Percentiles rank a stretch among this genome's conserved stretches.
phyloP scores from a whole-genome alignment of 148 eudicot genomes.

The Rhododendron henanense region DNA sequence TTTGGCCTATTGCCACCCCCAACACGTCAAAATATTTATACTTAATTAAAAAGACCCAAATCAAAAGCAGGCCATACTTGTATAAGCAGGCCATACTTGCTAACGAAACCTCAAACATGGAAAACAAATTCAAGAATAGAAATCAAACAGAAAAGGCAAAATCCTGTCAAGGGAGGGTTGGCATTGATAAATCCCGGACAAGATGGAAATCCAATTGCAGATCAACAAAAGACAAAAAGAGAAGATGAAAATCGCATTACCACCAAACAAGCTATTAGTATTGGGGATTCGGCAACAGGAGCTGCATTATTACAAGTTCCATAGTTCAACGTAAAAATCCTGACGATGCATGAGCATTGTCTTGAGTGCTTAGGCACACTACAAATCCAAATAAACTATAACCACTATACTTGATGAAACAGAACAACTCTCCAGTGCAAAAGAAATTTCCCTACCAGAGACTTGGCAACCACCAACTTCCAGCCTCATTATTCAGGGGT shows the following conservation, averaged over 20 bases:
- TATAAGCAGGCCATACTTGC: no score
- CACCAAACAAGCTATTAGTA: not conserved
- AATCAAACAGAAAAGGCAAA: not conserved
- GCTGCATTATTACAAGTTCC: not conserved
- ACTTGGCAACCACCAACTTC: constrained; percentile 1
- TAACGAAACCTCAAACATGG: not conserved
- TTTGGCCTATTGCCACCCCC: not conserved
- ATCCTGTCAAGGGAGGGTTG: not conserved
- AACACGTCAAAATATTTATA: not conserved
- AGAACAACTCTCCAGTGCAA: not conserved
- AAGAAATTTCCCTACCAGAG: constrained; percentile 1
- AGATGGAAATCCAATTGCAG: not conserved
- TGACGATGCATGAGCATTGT: not conserved
- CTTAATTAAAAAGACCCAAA: no score
- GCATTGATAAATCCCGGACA: not conserved
- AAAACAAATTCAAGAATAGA: not conserved
- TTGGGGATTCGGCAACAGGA: not conserved
- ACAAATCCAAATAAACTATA: constrained; percentile 6
- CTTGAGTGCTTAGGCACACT: not conserved
- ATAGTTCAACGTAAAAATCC: not conserved
- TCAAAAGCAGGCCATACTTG: no score
- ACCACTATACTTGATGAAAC: not conserved
- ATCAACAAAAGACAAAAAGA: no score
- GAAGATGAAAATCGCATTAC: no score
- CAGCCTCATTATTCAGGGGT: constrained; percentile 4